phyloP scores from a whole-genome alignment of 2,329 filamentous ascomycete genomes.

The Ustilaginoidea virens region DNA sequence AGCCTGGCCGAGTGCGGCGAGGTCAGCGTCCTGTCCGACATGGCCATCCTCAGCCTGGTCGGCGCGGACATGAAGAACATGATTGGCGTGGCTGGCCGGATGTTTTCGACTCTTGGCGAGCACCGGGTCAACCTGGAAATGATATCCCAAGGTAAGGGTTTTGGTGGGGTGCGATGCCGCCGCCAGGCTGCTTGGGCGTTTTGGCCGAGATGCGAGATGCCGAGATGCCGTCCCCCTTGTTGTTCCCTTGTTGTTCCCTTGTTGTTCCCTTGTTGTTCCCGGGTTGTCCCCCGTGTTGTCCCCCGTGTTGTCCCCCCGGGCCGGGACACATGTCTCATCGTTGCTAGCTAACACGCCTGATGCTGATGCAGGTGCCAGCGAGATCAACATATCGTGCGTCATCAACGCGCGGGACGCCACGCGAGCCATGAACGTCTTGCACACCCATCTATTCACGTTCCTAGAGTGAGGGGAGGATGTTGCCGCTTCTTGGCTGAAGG shows the following conservation, averaged over 20 bases:
- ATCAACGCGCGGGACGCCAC: slow-evolving; percentile 85
- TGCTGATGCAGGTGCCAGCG: slow-evolving; percentile 58
- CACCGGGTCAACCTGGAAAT: slow-evolving; percentile 96
- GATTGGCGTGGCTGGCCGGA: slow-evolving; percentile 80
- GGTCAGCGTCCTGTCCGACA: slow-evolving; percentile 76
- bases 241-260: no score
- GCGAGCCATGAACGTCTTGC: slow-evolving; percentile 86
- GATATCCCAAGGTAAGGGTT: slow-evolving; percentile 90
- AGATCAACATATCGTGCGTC: slow-evolving; percentile 98
- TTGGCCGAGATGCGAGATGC: no score
- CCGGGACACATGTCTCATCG: not conserved
- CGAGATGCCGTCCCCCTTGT: no score
- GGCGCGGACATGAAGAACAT: slow-evolving; percentile 97
- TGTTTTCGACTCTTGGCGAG: slow-evolving; percentile 90
- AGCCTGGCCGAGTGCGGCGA: slow-evolving; percentile 72
- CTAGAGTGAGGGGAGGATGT: slow-evolving; percentile 41
- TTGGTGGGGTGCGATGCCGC: not conserved
- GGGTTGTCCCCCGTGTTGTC: no score
- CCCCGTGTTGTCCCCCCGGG: no score
- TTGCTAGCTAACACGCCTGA: slow-evolving; percentile 2
- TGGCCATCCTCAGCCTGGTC: slow-evolving; percentile 92
- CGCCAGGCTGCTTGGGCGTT: not conserved
- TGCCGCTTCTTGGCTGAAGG: no score
- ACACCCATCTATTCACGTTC: slow-evolving; percentile 94
- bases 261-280: no score